phyloP scores from a whole-genome alignment of 495 filamentous ascomycete species.

The Bacidia rubella region DNA sequence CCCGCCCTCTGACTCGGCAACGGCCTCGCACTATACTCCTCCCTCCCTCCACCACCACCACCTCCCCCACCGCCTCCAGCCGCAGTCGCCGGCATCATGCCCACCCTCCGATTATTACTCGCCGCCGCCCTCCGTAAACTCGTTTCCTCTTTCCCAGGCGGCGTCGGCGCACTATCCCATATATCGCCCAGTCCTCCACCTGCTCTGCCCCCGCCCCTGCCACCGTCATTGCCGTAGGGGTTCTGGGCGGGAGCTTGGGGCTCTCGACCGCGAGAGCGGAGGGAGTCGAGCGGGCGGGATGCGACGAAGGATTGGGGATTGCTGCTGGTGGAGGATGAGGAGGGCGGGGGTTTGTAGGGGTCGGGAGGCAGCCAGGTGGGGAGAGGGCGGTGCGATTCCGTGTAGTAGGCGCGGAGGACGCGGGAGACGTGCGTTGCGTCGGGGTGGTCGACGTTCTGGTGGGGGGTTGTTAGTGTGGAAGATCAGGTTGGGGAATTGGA shows the following conservation, averaged over 20 bases:
- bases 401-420: slow-evolving; percentile 90
- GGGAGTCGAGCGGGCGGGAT: slow-evolving; percentile 33
- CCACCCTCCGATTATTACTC: not conserved
- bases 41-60: slow-evolving; percentile 16
- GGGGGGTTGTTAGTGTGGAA: slow-evolving; percentile 37
- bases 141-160: slow-evolving; percentile 35
- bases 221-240: slow-evolving; percentile 13
- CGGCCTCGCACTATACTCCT: slow-evolving; percentile 37
- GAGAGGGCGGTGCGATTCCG: slow-evolving; percentile 69
- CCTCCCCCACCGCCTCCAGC: slow-evolving; percentile 24
- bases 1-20: slow-evolving; percentile 58
- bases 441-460: slow-evolving; percentile 43
- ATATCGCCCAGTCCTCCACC: slow-evolving; percentile 54
- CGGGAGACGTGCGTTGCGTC: slow-evolving; percentile 91
- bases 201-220: slow-evolving; percentile 3
- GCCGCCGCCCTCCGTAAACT: slow-evolving; percentile 32
- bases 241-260: not conserved
- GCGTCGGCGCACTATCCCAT: slow-evolving; percentile 56
- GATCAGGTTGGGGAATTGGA: slow-evolving; percentile 59
- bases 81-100: slow-evolving; percentile 9
- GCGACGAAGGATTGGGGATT: slow-evolving; percentile 34
- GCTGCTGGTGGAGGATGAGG: slow-evolving; percentile 43
- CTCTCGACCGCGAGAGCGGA: slow-evolving; percentile 21
- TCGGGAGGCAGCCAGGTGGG: slow-evolving; percentile 83
- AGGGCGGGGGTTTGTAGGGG: slow-evolving; percentile 42